A percentile compares a stretch with the other conserved stretches of the same genome.
phyloP scores from a whole-genome alignment of 345 rosid species.

The Odontarrhena argentea region DNA sequence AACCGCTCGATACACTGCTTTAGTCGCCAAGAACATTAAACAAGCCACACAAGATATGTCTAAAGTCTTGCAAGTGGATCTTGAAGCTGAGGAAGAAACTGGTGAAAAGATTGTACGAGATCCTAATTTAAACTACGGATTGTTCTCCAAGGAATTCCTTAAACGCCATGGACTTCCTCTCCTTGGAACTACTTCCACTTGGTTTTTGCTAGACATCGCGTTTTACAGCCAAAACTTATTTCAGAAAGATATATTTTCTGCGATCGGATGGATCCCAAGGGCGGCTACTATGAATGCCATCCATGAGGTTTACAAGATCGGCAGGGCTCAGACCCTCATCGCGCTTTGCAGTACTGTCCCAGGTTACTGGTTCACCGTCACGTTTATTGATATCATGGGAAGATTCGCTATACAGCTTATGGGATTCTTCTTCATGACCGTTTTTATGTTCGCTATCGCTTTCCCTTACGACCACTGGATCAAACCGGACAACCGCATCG shows the following conservation, averaged over 20 bases:
- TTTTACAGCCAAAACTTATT: slow-evolving; percentile 57
- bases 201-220: slow-evolving; percentile 62
- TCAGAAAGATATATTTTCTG: slow-evolving; percentile 55
- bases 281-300: slow-evolving; percentile 52
- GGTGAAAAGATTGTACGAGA: slow-evolving; percentile 12
- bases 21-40: slow-evolving; percentile 49
- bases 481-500: slow-evolving; percentile 43
- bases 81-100: slow-evolving; percentile 44
- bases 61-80: slow-evolving; percentile 49
- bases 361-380: slow-evolving; percentile 60
- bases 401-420: slow-evolving; percentile 53
- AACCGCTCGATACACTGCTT: slow-evolving; percentile 61
- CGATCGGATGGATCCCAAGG: slow-evolving; percentile 56
- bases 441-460: slow-evolving; percentile 56
- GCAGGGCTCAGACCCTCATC: slow-evolving; percentile 55
- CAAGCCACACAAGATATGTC: slow-evolving; percentile 59
- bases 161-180: slow-evolving; percentile 57
- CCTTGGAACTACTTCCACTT: slow-evolving; percentile 49
- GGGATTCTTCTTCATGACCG: slow-evolving; percentile 65
- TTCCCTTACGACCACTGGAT: slow-evolving; percentile 60
- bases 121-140: slow-evolving; percentile 42
- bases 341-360: slow-evolving; percentile 58
- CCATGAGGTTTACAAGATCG: slow-evolving; percentile 52
- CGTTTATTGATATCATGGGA: slow-evolving; percentile 51
- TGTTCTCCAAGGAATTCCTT: slow-evolving; percentile 48